Percentiles rank a stretch among this genome's conserved stretches.
These are phyloP conservation scores for Hymenotorrendiella dingleyae DNA, from an alignment of 2,329 filamentous ascomycete species.

Conservation along the genomic window DNA sequence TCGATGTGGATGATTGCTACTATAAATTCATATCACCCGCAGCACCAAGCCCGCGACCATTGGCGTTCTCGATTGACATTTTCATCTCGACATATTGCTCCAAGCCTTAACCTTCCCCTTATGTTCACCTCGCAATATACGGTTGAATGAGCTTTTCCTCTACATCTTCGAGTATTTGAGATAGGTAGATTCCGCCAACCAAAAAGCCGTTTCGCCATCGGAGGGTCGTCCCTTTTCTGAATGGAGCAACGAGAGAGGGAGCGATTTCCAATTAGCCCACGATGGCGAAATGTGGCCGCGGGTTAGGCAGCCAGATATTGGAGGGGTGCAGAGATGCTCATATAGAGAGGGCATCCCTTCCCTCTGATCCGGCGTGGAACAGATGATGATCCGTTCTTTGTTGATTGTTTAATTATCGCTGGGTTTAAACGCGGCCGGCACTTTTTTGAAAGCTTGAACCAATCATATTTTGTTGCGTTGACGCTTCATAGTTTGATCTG, in stretches of 20 bases:
- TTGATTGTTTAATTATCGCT: not conserved
- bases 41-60: too few relatives aligned
- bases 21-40: too few relatives aligned
- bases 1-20: too few relatives aligned
- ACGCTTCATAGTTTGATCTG: too few relatives aligned
- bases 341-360: constrained; percentile 4
- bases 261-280: too few relatives aligned
- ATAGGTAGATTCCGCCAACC: not conserved
- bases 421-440: not conserved
- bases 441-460: not conserved
- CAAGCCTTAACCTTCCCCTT: constrained; percentile 1
- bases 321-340: constrained; percentile 3
- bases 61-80: too few relatives aligned
- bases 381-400: constrained; percentile 1
- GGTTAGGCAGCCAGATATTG: too few relatives aligned
- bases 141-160: not conserved
- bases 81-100: too few relatives aligned
- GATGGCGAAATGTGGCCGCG: too few relatives aligned
- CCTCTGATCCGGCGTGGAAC: not conserved
- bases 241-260: not conserved
- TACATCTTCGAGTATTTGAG: not conserved
- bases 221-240: not conserved
- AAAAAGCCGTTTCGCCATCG: not conserved
- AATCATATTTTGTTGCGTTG: not conserved
- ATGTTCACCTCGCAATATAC: not conserved